Base-by-base conservation (phyloP, 192 early-diverging fungal species). In the Dimargaris verticillata region DNA sequence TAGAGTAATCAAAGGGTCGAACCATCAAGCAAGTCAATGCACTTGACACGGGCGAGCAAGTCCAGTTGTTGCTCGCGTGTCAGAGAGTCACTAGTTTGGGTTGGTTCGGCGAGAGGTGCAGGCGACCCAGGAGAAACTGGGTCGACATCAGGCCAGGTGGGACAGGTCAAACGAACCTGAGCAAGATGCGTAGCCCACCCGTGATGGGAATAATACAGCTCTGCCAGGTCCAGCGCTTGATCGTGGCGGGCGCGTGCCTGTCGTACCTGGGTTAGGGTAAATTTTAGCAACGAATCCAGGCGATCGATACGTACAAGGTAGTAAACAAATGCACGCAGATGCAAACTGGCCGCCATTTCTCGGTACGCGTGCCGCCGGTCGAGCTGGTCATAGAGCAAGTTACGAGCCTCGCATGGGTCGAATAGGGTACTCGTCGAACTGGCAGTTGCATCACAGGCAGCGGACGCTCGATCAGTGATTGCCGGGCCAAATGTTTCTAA, bases 181-280 rank as follows among this genome's bases (percentile, higher is more conserved):
- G 20, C 49, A 51, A 55, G 53, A 28, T 55, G 28, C 26, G 2
- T 5, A 11, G n/a, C 28, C 5, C 22, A n/a, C 28, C 53, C 53
- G 53, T 55, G 53, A 6, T 55, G 53, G 53, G 53, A n/a, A 33
- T 55, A 55, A 26, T 55, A 55, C 28, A 55, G 18, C 33, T 28
- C 3, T 17, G 28, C 26, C 53, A 55, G 18, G 28, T 55, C 53
- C 12, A 33, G 26, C 26, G 33, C 53, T 25, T n/a, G 15, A 20
- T 33, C 22, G 17, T 33, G 28, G 14, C 53, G 53, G 9, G 28
- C 33, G 0, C 18, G 28, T 6, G 25, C 53, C 22, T 29, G 18
- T 17, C 33, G 53, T 14, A 26, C 53, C 26, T 28, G 9, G 1
- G n/a, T 9, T 11, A 55, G 17, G 14, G 53, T 55, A 33, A 55